Evolutionary conservation across 1,139 yeast species (phyloP), one percentile per base, ranked within the genome.

Genomic region (Kodamaea sp.): DNA sequence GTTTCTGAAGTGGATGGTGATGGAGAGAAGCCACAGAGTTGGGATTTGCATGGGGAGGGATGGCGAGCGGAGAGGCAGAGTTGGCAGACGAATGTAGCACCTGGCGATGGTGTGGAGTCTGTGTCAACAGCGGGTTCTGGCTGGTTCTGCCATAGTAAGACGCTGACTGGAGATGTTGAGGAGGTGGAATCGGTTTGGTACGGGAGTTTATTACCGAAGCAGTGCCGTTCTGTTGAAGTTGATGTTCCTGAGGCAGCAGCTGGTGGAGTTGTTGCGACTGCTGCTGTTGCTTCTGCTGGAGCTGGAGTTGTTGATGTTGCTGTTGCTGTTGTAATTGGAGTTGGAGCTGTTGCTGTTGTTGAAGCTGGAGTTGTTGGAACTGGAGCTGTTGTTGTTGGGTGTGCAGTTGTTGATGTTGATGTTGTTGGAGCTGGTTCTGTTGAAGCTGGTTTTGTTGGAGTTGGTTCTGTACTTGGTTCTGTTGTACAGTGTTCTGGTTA

Each of bases 271-370:
- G 31, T 15, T 28, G 31, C 4, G 13, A 37, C 14, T 25, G 32
- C 22, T 31, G 36, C 7, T 32, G 48, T 15, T 29, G 44, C 15
- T 35, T 43, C 11, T 37, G 43, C 11, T 35, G 47, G 18, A 41
- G 53, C 11, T 33, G 40, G 14, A 22, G 37, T 15, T 38, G 47
- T 25, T 46, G 55, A 13, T 28, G 46, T 20, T 43, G 54, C 15
- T 40, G 52, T n/a, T 21, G 26, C 15, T 15, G 30, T 10, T 31
- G 30, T 13, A 16, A 28, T 9, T 29, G 28, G 8, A 7, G 24
- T 11, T 22, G 24, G 12, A n/a, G 20, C 12, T 26, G 28, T 19
- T 15, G 28, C 14, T n/a, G 18, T 16, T 26, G 28, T 18, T 18
- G 19, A n/a, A 22, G 26, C 15, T 28, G 26, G 28, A 16, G 27